phyloP scores from a whole-genome alignment of 164 flowering plant genomes.

The Umbellularia californica region DNA sequence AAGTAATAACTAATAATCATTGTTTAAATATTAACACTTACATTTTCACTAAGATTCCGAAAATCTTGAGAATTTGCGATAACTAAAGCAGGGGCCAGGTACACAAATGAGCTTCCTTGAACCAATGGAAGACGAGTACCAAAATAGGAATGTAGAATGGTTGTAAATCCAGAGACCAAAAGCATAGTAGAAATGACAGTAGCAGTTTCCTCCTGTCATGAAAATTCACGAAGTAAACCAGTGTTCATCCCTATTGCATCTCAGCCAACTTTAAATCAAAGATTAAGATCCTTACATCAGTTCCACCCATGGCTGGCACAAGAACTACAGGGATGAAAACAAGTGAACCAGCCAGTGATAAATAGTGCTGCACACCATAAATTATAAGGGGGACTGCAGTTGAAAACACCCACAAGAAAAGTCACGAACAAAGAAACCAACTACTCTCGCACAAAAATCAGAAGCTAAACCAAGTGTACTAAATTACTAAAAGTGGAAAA shows the following conservation, averaged over 20 bases:
- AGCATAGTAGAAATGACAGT: constrained; percentile 85
- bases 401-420: constrained; percentile 13
- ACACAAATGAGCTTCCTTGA: constrained; percentile 94
- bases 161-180: constrained; percentile 73
- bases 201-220: constrained; percentile 85
- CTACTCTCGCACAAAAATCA: constrained; percentile 7
- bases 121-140: constrained; percentile 93
- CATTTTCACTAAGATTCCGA: constrained; percentile 79
- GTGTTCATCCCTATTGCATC: neutral
- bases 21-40: constrained; percentile 29
- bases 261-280: neutral
- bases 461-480: neutral
- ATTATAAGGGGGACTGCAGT: constrained; percentile 61
- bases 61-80: constrained; percentile 70
- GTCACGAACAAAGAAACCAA: constrained; percentile 10
- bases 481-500: no score
- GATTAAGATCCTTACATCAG: constrained; percentile 64
- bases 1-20: neutral
- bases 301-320: constrained; percentile 96
- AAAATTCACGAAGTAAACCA: constrained; percentile 10
- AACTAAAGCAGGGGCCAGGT: constrained; percentile 83
- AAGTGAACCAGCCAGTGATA: constrained; percentile 84
- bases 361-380: constrained; percentile 79
- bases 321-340: constrained; percentile 74
- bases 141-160: constrained; percentile 69